These are phyloP conservation scores for Kwoniella botswanensis DNA, from an alignment of 768 basidiomycete species.

Conservation along the genomic window DNA sequence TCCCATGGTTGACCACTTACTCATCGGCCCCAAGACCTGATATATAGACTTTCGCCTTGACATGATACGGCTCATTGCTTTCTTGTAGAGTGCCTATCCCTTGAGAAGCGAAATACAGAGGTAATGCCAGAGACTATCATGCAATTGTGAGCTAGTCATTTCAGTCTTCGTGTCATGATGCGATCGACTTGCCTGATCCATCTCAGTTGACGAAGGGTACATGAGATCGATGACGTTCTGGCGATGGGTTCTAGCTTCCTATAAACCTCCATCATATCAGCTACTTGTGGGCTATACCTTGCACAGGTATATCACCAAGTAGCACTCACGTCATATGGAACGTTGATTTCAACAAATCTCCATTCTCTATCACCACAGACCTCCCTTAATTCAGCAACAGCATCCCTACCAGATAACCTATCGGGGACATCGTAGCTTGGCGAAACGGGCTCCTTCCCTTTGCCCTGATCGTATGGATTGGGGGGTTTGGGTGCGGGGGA, in stretches of 20 bases:
- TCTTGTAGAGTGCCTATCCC: constrained; percentile 69
- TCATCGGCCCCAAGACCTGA: constrained; percentile 96
- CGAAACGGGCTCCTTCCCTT: constrained; percentile 16
- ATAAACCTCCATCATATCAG: constrained; percentile 5
- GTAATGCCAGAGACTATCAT: constrained; percentile 81
- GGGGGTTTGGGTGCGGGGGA: constrained; percentile 51
- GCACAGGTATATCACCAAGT: background rate
- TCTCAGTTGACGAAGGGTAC: constrained; percentile 57
- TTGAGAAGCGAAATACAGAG: constrained; percentile 89
- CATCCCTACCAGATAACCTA: constrained; percentile 76
- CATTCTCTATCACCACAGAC: constrained; percentile 80
- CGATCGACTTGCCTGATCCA: constrained; percentile 72
- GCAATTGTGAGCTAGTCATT: background rate
- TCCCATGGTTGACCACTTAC: constrained; percentile 32
- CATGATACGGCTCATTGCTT: constrained; percentile 66
- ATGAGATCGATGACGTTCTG: constrained; percentile 69
- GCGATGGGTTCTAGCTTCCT: constrained; percentile 56
- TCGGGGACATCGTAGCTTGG: constrained; percentile 81
- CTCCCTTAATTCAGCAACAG: constrained; percentile 74
- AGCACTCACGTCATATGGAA: constrained; percentile 71
- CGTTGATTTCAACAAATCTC: constrained; percentile 92
- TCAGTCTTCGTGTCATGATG: background rate
- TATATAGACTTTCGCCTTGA: constrained; percentile 78
- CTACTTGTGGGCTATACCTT: no score
- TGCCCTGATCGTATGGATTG: constrained; percentile 53